Base-by-base conservation (phyloP, 441 rosid species). In the Erodium texanum region DNA sequence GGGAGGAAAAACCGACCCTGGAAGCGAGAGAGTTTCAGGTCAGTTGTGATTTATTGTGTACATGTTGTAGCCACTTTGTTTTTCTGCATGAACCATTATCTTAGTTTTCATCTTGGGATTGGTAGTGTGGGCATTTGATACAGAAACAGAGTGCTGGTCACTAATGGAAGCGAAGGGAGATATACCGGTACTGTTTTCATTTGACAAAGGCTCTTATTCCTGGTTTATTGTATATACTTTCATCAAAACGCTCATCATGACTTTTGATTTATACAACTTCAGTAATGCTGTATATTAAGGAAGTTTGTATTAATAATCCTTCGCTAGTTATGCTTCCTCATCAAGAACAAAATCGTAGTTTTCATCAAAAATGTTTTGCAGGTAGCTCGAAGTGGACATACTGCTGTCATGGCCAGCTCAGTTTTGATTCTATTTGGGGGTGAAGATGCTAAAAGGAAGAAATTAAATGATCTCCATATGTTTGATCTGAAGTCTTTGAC, bases 151-250 rank as follows among this genome's bases (percentile, higher is more conserved):
- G 65, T 90, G 97, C 69, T 94, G 99, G 98, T 90, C 99, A 0
- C 77, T 86, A 65, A 73, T 94, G 86, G 99, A 94, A 77, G 93
- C 96, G 63, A 92, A 94, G 79, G 99, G 99, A 79, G 98, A 90
- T 78, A 71, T 88, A 69, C 99, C 99, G 67, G 99, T 94, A 85
- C 34, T 61, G 7, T 61, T 56, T 56, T 61, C 64, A 3, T 61
- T 12, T 61, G 64, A 61, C 64, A 24, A 61, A 23, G 32, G 34
- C 34, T 24, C n/a, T 58, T 58, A 20, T 12, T 12, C 32, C 64
- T 61, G 8, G 34, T 56, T 20, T 56, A 20, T 48, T 3, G 54
- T 14, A 15, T 48, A 48, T 18, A 52, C 23, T 7, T 52, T 52
- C 61, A 52, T 18, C 16, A 11, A 22, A 61, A 23, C 64, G 0